Conservation (phyloP, 2,329 filamentous ascomycete genomes). For the Phaeosphaeria sp. region DNA sequence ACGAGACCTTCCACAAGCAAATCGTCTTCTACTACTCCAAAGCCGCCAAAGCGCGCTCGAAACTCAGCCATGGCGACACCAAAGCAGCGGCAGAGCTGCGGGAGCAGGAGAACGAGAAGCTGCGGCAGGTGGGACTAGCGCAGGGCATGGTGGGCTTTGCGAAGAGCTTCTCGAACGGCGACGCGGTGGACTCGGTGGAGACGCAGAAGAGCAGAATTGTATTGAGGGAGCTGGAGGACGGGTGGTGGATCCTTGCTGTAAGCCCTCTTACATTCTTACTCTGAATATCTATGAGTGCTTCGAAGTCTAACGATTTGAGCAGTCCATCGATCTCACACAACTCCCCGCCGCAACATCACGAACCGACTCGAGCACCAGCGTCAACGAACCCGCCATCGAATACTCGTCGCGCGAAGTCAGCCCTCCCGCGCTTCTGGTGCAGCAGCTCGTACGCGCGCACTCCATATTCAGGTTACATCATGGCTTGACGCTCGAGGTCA, state of each 20-base stretch:
- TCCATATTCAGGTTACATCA: conserved; percentile 88
- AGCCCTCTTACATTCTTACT: conserved; percentile 38
- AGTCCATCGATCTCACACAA: conserved; percentile 84
- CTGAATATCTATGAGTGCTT: neutral
- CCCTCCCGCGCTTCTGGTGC: conserved; percentile 76
- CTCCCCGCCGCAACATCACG: conserved; percentile 59
- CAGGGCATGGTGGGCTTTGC: conserved; percentile 97
- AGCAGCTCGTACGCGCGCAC: conserved; percentile 84
- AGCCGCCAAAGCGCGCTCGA: conserved; percentile 39
- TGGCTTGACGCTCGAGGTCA: conserved; percentile 71
- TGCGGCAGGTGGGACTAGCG: conserved; percentile 92
- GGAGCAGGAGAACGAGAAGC: conserved; percentile 80
- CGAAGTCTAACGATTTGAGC: neutral
- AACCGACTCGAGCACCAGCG: conserved; percentile 19
- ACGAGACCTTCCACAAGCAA: conserved; percentile 78
- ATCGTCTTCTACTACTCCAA: conserved; percentile 89
- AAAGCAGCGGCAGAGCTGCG: conserved; percentile 47
- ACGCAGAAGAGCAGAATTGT: conserved; percentile 88
- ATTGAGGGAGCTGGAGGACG: conserved; percentile 83
- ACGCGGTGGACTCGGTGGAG: conserved; percentile 82
- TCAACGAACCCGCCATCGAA: conserved; percentile 62
- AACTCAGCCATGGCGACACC: conserved; percentile 32
- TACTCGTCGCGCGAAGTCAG: conserved; percentile 92
- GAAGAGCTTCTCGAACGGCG: conserved; percentile 77
- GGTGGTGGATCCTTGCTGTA: conserved; percentile 96